phyloP scores from a whole-genome alignment of 805 yeast species.

The Kuraishia piskuri region DNA sequence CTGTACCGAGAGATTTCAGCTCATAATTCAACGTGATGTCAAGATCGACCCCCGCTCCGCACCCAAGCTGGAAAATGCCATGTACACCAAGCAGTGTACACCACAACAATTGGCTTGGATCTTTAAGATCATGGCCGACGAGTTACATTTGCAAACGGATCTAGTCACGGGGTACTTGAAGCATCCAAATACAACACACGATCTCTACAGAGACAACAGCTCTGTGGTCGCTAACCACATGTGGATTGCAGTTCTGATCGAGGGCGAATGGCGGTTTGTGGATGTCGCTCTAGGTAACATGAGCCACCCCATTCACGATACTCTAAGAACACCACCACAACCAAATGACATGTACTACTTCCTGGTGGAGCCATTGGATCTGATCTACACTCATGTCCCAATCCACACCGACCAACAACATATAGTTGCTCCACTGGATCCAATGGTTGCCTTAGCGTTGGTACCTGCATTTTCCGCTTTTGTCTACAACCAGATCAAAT shows the following conservation, averaged over 20 bases:
- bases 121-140: conserved; percentile 62
- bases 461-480: conserved; percentile 87
- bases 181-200: conserved; percentile 57
- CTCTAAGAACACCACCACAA: conserved; percentile 19
- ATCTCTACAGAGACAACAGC: conserved; percentile 27
- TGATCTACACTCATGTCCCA: conserved; percentile 85
- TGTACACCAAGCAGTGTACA: conserved; percentile 19
- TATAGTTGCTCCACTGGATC: conserved; percentile 76
- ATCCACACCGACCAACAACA: conserved; percentile 73
- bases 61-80: conserved; percentile 20
- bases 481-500: conserved; percentile 46
- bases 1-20: conserved; percentile 49
- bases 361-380: conserved; percentile 62
- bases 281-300: conserved; percentile 64
- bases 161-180: conserved; percentile 79
- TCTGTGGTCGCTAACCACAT: conserved; percentile 64
- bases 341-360: conserved; percentile 55
- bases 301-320: conserved; percentile 40
- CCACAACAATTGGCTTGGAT: conserved; percentile 66
- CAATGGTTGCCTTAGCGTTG: conserved; percentile 64
- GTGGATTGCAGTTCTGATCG: conserved; percentile 76
- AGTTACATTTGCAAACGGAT: conserved; percentile 65
- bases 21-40: conserved; percentile 19
- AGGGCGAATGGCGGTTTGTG: conserved; percentile 71
- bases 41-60: conserved; percentile 21